Evolutionary conservation across 768 basidiomycete species (phyloP), one percentile per base, ranked within the genome.

Genomic region (Tricholoma flavovirens): DNA sequence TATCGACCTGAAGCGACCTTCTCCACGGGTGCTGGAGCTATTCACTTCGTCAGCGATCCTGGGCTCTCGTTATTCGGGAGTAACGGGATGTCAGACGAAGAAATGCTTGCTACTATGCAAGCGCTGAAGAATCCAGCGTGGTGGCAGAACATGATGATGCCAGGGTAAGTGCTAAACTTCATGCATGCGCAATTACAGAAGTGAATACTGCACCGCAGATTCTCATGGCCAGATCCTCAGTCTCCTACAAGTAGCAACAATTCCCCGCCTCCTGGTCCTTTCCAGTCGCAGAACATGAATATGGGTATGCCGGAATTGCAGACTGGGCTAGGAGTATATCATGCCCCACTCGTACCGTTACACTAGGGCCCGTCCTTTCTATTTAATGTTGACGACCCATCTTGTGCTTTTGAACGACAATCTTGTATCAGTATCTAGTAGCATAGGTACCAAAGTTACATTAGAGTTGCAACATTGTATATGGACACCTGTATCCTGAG

Each of bases 91-190:
- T 72, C 77, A 22, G 79, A 78, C 15, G 84, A 81, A 40, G 80
- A 86, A 45, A 78, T 83, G 69, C 74, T 88, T 58, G 88, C 87
- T 0, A 80, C 87, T 17, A 86, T 91, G 84, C 79, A 83, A 50
- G 83, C 83, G 26, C 73, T 92, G 55, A 84, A 86, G 59, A 87
- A 84, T 50, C 83, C 83, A 2, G 77, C 72, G 7, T 91, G 83
- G 80, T 90, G 87, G 88, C 70, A 78, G 43, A 87, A 80, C 49
- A 86, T 89, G 83, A 87, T 90, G 88, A 88, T 91, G 86, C 89
- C 89, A 35, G 89, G 89, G 85, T 87, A 66, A 46, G 71, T 56
- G 12, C 11, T 42, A 10, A 7, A 4, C 19, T 19, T 26, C 32
- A 15, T 40, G 29, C 2, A 15, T 24, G 5, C 2, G 30, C 15